Percentiles rank a stretch among this genome's conserved stretches.
Conservation (phyloP, 371 early-diverging fungal species). For the Batkoa obscura region DNA sequence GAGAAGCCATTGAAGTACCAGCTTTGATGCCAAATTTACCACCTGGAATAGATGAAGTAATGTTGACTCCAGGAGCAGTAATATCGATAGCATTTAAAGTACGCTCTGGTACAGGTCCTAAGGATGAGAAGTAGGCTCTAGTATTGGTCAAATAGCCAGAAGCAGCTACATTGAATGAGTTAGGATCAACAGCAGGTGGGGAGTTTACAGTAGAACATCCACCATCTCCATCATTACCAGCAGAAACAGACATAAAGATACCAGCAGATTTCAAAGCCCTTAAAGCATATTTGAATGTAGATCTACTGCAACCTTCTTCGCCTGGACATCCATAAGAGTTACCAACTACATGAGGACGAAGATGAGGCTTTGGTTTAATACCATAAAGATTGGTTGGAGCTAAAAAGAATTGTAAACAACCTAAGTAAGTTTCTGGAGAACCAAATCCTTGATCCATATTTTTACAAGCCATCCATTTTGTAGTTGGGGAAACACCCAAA, state of each 20-base stretch:
- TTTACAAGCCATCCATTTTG: neutral
- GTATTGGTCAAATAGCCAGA: neutral
- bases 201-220: neutral
- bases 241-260: neutral
- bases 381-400: conserved; percentile 1
- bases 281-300: neutral
- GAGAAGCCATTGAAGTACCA: conserved; percentile 50
- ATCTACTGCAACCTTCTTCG: neutral
- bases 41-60: conserved; percentile 12
- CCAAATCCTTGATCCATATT: neutral
- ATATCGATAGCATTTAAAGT: neutral
- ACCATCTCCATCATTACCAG: neutral
- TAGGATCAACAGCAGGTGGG: neutral
- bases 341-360: neutral
- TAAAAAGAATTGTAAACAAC: neutral
- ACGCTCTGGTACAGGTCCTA: neutral
- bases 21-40: neutral
- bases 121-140: neutral
- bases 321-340: neutral
- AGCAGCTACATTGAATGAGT: neutral
- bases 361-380: neutral
- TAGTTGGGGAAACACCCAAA: neutral
- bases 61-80: conserved; percentile 16
- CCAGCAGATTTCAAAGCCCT: neutral
- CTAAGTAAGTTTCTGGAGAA: neutral